Evolutionary conservation across 192 early-diverging fungal genomes (phyloP), one percentile per base, ranked within the genome.

Genomic region (Coemansia javaensis): DNA sequence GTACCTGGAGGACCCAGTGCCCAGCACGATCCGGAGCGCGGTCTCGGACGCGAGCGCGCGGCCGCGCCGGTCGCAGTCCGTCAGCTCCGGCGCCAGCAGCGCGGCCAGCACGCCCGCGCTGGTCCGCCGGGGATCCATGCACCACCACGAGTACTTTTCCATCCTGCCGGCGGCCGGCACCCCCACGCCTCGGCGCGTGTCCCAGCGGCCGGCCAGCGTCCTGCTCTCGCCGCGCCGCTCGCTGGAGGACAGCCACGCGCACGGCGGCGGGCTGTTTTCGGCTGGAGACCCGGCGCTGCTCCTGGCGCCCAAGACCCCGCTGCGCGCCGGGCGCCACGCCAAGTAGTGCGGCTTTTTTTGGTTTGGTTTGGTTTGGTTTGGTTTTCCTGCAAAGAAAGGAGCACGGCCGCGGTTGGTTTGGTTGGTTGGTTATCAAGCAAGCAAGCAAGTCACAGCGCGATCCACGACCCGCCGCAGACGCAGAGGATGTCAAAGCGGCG

Each of bases 41-140:
- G 22, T 49, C 14, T 13, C 53, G 11, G 63, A 66, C 40, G 39
- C 41, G 6, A 32, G 36, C 28, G 43, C 59, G 10, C 57, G 70
- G 7, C 70, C 70, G 35, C 70, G 70, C 32, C 57, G 70, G 28
- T 74, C 70, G 41, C 70, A 74, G 51, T 74, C 70, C 27, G 70
- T 74, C 32, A 74, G 70, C 50, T 64, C 62, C 9, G 69, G 62
- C 28, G 62, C 45, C 40, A 73, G 61, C 50, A 65, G 68, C 47
- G 24, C 70, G 5, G 63, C 40, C 22, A 61, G 46, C 42, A 74
- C 70, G 25, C 70, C 63, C 15, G 47, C 45, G 21, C 55, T 62
- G 44, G 50, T 31, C 16, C 58, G 57, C 33, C 53, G 70, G 7
- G 63, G 70, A 4, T 65, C 63, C 5, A 41, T 49, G 11, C 53